Evolutionary conservation across 345 rosid genomes (phyloP), one percentile per base, ranked within the genome.

Genomic region (Heritiera littoralis): DNA sequence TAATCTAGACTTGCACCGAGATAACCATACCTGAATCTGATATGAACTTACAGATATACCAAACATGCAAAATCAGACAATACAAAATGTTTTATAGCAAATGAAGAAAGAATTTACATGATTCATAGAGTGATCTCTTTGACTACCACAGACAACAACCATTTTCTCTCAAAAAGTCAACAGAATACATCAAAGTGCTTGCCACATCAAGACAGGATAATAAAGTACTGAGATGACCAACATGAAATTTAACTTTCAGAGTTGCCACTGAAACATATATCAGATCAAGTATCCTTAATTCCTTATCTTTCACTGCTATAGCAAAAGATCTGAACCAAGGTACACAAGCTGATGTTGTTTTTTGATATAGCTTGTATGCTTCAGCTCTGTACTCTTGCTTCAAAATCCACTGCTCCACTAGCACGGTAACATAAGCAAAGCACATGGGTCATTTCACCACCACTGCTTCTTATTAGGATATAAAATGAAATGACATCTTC

Each of bases 271-370:
- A 43, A 35, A 66, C 46, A 74, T 30, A 60, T 55, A 63, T 30
- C 60, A 80, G 58, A 63, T 92, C 88, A 92, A 80, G 81, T 78
- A 82, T n/a, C n/a, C n/a, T n/a, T n/a, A n/a, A n/a, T n/a, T 79
- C 81, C 88, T 91, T 91, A 41, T 90, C 86, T 82, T 90, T 88
- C 74, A 80, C 84, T 52, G 56, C 40, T 54, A 69, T 51, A 40
- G 79, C 77, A 10, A 85, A 82, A 72, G 89, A 86, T 77, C 85
- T 92, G 88, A 95, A 92, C 99, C 99, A 95, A 73, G 99, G 98
- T 69, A 92, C 83, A 93, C 98, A 95, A 35, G 89, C 98, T 0
- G 98, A 94, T 32, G 97, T 94, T 45, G 92, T 89, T 88, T 89
- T 93, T 89, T 95, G 99, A 80, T 95, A 95, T 15, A 82, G 75